These are phyloP conservation scores for Dothiorella sarmentorum DNA, from an alignment of 2,329 filamentous ascomycete species.

Conservation along the genomic window DNA sequence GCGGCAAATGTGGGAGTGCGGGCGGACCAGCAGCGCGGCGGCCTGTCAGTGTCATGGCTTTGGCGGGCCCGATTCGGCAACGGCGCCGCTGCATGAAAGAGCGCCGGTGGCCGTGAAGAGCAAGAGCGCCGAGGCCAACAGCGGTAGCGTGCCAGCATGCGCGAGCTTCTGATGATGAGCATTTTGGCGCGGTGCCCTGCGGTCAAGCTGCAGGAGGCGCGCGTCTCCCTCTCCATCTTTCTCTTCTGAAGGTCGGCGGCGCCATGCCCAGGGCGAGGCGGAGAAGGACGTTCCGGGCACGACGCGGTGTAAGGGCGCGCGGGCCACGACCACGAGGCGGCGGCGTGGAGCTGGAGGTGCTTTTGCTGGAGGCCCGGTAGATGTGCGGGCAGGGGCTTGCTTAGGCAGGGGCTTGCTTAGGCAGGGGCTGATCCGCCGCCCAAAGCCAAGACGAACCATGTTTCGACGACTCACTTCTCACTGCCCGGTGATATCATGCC, in stretches of 20 bases:
- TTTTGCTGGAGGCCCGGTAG: constrained; percentile 5
- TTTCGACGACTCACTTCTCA: constrained; percentile 10
- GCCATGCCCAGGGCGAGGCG: neutral
- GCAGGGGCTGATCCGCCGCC: constrained; percentile 9
- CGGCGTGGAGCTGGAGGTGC: neutral
- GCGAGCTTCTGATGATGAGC: neutral
- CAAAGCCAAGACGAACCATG: constrained; percentile 15
- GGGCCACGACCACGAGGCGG: constrained; percentile 9
- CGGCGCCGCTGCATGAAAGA: constrained; percentile 6
- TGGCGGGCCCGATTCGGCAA: neutral
- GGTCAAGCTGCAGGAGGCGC: neutral
- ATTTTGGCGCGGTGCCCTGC: no score
- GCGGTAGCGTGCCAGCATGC: constrained; percentile 8
- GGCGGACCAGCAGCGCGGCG: neutral
- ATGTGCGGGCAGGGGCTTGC: constrained; percentile 14
- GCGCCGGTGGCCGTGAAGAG: constrained; percentile 4
- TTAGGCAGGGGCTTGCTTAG: constrained; percentile 4
- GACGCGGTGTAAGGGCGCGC: neutral
- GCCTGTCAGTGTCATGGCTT: neutral
- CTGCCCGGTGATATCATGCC: constrained; percentile 13
- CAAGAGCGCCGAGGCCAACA: constrained; percentile 8
- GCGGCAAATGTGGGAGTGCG: constrained; percentile 7
- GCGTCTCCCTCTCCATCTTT: neutral
- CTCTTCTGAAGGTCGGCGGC: no score
- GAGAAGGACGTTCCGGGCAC: neutral